Evolutionary conservation across 352 stramenopile genomes (phyloP).

Genomic region (Elongisporangium senticosum): DNA sequence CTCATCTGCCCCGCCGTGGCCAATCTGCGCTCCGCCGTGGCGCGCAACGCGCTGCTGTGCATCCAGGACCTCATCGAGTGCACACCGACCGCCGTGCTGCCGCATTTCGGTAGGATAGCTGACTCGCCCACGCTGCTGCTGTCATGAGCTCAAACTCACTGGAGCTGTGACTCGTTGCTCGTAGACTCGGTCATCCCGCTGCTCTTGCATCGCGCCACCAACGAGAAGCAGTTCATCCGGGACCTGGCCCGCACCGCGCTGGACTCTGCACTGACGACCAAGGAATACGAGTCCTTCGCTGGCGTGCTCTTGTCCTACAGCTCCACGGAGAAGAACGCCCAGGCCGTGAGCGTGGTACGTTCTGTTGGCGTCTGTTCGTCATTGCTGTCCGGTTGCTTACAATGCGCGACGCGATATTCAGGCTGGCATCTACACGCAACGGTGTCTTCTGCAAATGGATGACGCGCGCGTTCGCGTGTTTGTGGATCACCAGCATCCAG

Average conservation of each 20-base stretch:
- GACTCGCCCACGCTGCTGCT: background rate
- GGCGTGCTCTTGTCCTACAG: constrained; percentile 21
- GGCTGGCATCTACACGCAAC: constrained; percentile 43
- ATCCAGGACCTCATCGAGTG: constrained; percentile 50
- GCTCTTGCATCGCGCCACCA: constrained; percentile 41
- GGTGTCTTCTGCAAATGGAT: constrained; percentile 48
- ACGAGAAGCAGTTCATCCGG: constrained; percentile 73
- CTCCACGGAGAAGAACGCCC: constrained; percentile 36
- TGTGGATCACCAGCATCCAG: constrained; percentile 29
- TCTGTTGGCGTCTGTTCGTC: background rate
- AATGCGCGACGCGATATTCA: constrained; percentile 1
- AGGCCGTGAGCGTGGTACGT: constrained; percentile 46
- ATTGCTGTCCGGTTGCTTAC: background rate
- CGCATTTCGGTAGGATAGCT: constrained; percentile 20
- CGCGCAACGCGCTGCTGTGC: constrained; percentile 60
- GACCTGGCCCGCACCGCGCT: constrained; percentile 42
- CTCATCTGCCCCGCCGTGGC: constrained; percentile 52
- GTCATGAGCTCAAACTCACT: background rate
- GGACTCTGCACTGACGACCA: constrained; percentile 28
- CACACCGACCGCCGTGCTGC: constrained; percentile 15
- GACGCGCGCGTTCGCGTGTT: constrained; percentile 28
- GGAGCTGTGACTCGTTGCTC: background rate
- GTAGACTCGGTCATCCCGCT: constrained; percentile 43
- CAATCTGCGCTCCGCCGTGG: constrained; percentile 59
- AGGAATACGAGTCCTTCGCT: constrained; percentile 25